Evolutionary conservation across 225 moss, liverwort and hornwort genomes (phyloP).

Genomic region (Pseudoscleropodium purum): DNA sequence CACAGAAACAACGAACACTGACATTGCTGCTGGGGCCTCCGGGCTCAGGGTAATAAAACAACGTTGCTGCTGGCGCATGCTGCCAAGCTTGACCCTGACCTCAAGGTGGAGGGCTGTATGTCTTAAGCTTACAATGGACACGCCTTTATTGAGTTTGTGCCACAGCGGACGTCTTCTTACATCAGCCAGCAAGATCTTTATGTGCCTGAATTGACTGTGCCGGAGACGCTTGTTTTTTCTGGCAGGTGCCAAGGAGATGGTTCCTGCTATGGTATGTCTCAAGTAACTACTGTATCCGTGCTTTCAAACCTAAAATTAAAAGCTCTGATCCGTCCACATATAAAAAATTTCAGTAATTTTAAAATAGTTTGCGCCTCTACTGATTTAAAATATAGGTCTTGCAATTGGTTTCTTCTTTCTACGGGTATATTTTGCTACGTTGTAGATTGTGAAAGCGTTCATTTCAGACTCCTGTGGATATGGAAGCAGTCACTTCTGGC

Average conservation of each 20-base stretch:
- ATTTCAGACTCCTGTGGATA: background rate
- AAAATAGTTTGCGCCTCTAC: background rate
- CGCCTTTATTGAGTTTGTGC: background rate
- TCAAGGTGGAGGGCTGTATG: background rate
- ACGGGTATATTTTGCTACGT: background rate
- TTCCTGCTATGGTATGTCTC: background rate
- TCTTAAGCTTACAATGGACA: background rate
- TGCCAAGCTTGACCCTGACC: background rate
- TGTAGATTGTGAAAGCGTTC: background rate
- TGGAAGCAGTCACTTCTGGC: background rate
- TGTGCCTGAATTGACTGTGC: background rate
- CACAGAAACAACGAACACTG: no score
- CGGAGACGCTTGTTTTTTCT: background rate
- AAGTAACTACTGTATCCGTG: background rate
- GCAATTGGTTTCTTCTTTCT: background rate
- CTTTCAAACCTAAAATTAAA: background rate
- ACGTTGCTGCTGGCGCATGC: background rate
- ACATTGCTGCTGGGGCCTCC: slow-evolving; percentile 72
- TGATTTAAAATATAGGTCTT: background rate
- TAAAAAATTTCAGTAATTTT: background rate
- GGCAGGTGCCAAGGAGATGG: background rate
- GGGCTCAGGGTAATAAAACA: slow-evolving; percentile 55
- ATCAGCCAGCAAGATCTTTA: background rate
- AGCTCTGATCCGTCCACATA: background rate
- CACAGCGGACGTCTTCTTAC: background rate